These are phyloP conservation scores for Elaphomyces granulatus DNA, from an alignment of 495 filamentous ascomycete species.

Conservation along the genomic window DNA sequence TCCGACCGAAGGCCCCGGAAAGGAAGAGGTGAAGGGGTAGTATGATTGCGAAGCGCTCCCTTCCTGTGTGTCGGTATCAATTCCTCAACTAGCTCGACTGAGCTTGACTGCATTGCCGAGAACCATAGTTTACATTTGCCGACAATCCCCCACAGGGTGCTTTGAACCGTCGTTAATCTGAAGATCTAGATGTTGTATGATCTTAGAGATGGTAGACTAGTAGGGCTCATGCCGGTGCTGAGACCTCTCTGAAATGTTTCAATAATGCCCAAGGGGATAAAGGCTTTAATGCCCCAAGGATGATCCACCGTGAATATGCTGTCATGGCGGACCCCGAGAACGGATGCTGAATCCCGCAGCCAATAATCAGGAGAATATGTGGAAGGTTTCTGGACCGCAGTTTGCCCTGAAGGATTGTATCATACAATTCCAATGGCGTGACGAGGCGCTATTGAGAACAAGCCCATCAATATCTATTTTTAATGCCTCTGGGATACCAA, in stretches of 20 bases:
- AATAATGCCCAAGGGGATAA: constrained; percentile 13
- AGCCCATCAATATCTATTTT: not conserved
- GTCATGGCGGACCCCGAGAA: constrained; percentile 1
- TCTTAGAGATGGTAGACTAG: constrained; percentile 24
- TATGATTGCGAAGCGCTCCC: constrained; percentile 34
- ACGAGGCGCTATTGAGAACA: constrained; percentile 5
- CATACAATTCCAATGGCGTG: constrained; percentile 21
- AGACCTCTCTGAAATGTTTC: constrained; percentile 22
- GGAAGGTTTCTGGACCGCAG: constrained; percentile 4
- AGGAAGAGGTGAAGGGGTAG: constrained; percentile 12
- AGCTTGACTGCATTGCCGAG: constrained; percentile 15
- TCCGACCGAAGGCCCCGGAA: constrained; percentile 26
- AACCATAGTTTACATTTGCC: constrained; percentile 15
- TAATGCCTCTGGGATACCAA: not conserved
- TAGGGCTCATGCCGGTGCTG: constrained; percentile 5
- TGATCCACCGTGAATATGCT: not conserved
- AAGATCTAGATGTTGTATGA: constrained; percentile 9
- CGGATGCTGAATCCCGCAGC: constrained; percentile 9
- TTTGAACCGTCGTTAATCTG: not conserved
- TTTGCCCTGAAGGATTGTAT: constrained; percentile 5
- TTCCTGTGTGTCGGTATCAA: constrained; percentile 26
- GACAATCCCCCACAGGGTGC: constrained; percentile 8
- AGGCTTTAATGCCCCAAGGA: constrained; percentile 1
- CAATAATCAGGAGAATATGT: constrained; percentile 12
- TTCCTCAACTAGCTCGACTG: constrained; percentile 22